These are phyloP conservation scores for Phytopythium helicoides DNA, from an alignment of 352 stramenopile species.

Conservation along the genomic window DNA sequence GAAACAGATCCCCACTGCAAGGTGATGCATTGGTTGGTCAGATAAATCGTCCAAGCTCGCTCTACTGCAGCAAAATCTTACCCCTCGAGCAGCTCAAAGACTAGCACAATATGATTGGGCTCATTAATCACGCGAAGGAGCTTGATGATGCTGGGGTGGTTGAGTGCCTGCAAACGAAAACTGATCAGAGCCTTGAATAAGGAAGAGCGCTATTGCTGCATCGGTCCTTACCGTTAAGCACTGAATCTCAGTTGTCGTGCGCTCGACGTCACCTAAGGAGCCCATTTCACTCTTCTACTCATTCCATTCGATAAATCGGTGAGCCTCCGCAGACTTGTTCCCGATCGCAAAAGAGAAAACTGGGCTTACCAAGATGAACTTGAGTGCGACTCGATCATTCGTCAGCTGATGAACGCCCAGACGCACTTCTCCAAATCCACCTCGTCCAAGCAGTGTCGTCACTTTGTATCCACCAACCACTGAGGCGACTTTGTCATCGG, in stretches of 20 bases:
- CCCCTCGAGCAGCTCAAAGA: slow-evolving; percentile 87
- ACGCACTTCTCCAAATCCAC: slow-evolving; percentile 77
- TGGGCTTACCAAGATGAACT: slow-evolving; percentile 74
- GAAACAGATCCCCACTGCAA: slow-evolving; percentile 74
- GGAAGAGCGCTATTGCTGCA: no score
- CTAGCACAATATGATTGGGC: slow-evolving; percentile 81
- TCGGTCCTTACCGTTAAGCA: slow-evolving; percentile 73
- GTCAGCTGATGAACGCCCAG: slow-evolving; percentile 82
- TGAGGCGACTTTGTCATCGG: slow-evolving; percentile 58
- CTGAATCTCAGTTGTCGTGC: slow-evolving; percentile 86
- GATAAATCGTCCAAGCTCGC: no score
- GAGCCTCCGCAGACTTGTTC: no score
- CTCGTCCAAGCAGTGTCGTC: slow-evolving; percentile 67
- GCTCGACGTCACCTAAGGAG: slow-evolving; percentile 83
- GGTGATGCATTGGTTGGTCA: no score
- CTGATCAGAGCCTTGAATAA: no score
- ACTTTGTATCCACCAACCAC: slow-evolving; percentile 83
- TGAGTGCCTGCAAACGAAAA: slow-evolving; percentile 73
- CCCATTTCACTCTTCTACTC: slow-evolving; percentile 84
- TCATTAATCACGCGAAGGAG: slow-evolving; percentile 84
- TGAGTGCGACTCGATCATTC: slow-evolving; percentile 85
- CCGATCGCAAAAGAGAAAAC: background rate
- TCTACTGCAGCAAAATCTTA: no score
- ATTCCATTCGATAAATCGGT: no score
- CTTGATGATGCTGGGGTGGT: slow-evolving; percentile 89